These are phyloP conservation scores for Blastomyces parvus DNA, from an alignment of 2,329 filamentous ascomycete species.

Conservation along the genomic window DNA sequence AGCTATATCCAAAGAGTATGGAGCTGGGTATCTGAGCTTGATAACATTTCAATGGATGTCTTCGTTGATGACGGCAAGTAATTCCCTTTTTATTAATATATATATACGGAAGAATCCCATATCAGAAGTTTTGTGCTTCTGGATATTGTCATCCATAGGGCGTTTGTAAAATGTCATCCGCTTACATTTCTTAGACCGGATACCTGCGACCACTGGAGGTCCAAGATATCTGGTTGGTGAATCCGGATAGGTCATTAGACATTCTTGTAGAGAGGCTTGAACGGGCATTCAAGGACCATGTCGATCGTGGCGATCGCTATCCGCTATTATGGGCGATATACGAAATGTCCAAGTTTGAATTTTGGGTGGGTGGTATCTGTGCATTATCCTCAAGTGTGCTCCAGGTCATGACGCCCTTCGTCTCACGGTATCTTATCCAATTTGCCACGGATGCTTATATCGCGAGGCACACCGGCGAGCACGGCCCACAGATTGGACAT, in stretches of 20 bases:
- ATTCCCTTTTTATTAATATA: background rate
- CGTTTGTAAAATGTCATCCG: background rate
- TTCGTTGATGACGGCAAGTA: slow-evolving; percentile 65
- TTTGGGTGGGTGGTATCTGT: slow-evolving; percentile 72
- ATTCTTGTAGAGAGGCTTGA: slow-evolving; percentile 58
- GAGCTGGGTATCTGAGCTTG: slow-evolving; percentile 62
- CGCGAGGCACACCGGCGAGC: slow-evolving; percentile 44
- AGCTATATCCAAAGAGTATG: slow-evolving; percentile 56
- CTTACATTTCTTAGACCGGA: slow-evolving; percentile 50
- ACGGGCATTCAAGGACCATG: slow-evolving; percentile 58
- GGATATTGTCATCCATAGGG: background rate
- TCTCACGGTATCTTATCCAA: slow-evolving; percentile 73
- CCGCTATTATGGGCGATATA: slow-evolving; percentile 72
- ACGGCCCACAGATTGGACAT: slow-evolving; percentile 58
- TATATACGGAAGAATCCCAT: background rate
- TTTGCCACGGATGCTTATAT: slow-evolving; percentile 73
- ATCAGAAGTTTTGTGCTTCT: slow-evolving; percentile 6
- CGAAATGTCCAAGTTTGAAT: slow-evolving; percentile 77
- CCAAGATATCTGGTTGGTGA: slow-evolving; percentile 82
- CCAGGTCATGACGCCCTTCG: slow-evolving; percentile 76
- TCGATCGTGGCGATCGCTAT: slow-evolving; percentile 57
- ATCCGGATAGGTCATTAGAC: slow-evolving; percentile 66
- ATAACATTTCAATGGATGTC: slow-evolving; percentile 87
- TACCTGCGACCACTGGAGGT: slow-evolving; percentile 75
- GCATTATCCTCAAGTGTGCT: slow-evolving; percentile 61